These are phyloP conservation scores for Beauveria australis DNA, from an alignment of 2,329 filamentous ascomycete species.

Conservation along the genomic window DNA sequence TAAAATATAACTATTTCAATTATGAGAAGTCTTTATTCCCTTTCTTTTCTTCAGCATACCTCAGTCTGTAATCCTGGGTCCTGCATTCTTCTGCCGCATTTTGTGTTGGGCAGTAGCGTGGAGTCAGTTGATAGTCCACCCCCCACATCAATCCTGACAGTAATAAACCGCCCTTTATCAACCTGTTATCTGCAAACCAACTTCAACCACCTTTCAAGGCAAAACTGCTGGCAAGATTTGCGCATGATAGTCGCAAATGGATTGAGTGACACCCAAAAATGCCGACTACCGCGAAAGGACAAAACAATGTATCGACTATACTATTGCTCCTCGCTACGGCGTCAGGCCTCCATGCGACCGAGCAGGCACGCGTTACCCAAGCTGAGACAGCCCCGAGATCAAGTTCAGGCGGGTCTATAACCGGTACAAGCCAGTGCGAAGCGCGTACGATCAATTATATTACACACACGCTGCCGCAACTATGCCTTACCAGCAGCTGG, in stretches of 20 bases:
- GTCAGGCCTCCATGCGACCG: not conserved
- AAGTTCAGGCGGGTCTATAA: not conserved
- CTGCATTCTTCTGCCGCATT: not conserved
- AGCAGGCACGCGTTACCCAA: slow-evolving; percentile 1
- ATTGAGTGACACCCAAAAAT: not conserved
- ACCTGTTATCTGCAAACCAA: not conserved
- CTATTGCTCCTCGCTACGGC: not conserved
- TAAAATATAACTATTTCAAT: not conserved
- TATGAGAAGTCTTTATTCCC: not conserved
- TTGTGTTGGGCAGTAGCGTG: no score
- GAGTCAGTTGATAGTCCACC: not conserved
- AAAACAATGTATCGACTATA: not conserved
- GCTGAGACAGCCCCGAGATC: slow-evolving; percentile 2
- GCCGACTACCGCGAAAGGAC: not conserved
- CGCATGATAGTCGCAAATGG: not conserved
- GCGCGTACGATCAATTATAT: slow-evolving; percentile 71
- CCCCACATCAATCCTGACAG: not conserved
- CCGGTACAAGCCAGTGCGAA: slow-evolving; percentile 33
- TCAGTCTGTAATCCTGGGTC: not conserved
- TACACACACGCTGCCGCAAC: slow-evolving; percentile 67
- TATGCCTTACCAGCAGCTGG: slow-evolving; percentile 62
- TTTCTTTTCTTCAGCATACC: not conserved
- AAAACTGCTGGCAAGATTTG: not conserved
- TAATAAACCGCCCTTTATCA: no score
- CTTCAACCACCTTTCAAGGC: not conserved